Base-by-base conservation (phyloP, 2,329 filamentous ascomycete genomes). In the Diplodia sapinea region DNA sequence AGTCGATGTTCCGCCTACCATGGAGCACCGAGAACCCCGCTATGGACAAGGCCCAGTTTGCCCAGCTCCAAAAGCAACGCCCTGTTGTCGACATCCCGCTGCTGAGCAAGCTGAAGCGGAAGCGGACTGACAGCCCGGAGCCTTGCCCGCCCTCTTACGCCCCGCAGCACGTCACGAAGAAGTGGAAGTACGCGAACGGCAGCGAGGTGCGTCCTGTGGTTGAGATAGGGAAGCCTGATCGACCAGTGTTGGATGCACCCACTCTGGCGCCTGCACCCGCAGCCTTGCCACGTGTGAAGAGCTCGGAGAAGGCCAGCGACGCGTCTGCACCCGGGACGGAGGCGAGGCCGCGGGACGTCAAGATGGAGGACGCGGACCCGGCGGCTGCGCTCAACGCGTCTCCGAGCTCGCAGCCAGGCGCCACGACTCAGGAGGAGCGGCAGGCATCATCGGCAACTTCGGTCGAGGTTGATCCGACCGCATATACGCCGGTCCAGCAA, bases 401-500 rank as follows among this genome's bases (percentile, higher is more conserved):
- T 51, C 52, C 73, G 55, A 71, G 71, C 64, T 54, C 71, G 69
- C 49, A 68, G 62, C 65, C 74, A 67, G 76, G 74, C 70, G 73
- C 72, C 47, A 70, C 74, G 38, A 73, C 71, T 65, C 67, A 75
- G 70, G 47, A 67, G 36, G 49, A 61, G 54, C 33, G 20, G 13
- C 31, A 49, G 12, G 62, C 49, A 43, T 49, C 50, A 31, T 33
- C 59, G 29, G 33, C 59, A 6, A 55, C 12, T 51, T 31, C 49
- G 17, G 47, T 55, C 50, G 54, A 70, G 67, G 55, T 65, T 69
- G 67, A 62, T 69, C 69, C 51, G 70, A 72, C 70, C 75, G 81
- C 71, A 70, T 86, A 72, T 81, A 89, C 78, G 47, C 82, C 82
- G 68, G 85, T 90, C 70, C 88, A 88, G 75, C 89, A 94, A 73